Base-by-base conservation (phyloP, 2,329 filamentous ascomycete genomes). In the Aulographum hederae region DNA sequence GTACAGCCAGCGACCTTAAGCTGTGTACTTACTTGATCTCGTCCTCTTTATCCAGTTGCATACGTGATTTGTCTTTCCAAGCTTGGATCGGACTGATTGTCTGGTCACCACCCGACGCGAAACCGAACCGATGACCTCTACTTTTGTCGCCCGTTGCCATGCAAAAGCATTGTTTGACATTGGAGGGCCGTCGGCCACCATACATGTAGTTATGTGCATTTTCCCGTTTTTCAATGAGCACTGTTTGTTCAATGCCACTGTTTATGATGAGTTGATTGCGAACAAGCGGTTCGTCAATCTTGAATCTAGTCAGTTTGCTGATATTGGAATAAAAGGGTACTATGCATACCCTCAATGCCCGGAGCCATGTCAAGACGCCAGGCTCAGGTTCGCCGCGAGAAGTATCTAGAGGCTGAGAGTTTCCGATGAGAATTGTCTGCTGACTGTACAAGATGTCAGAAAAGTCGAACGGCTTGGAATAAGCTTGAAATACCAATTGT, bases 181-280 rank as follows among this genome's bases (percentile, higher is more conserved):
- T 86, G 11, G 54, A 62, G 1, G 75, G 72, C n/a, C 58, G 5
- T 37, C 26, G 6, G 40, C 56, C 62, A 32, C 65, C 61, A 37
- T 77, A 70, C 66, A 93, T 79, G 28, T 79, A 66, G 3, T 62
- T 56, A 27, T 75, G 62, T 1, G 76, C 89, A 34, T 80, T 67
- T 2, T 62, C 52, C 18, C 78, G 62, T 18, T 75, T 61, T 34
- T 73, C 61, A 33, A 94, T 71, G 1, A 98, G 61, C 4, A 93
- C 69, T 5, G 76, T 71, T 50, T 94, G 85, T 38, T 98, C 89
- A 32, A 94, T 81, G 5, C 59, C 56, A 42, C 82, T 67, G 38
- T 74, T 76, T 48, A 95, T 89, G 44, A 98, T 76, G 29, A 95
- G 59, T 36, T 84, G 75, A 37, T 82, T 78, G 31, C 73, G 73